phyloP scores from a whole-genome alignment of 495 filamentous ascomycete species.

The Penicillium nucicola region DNA sequence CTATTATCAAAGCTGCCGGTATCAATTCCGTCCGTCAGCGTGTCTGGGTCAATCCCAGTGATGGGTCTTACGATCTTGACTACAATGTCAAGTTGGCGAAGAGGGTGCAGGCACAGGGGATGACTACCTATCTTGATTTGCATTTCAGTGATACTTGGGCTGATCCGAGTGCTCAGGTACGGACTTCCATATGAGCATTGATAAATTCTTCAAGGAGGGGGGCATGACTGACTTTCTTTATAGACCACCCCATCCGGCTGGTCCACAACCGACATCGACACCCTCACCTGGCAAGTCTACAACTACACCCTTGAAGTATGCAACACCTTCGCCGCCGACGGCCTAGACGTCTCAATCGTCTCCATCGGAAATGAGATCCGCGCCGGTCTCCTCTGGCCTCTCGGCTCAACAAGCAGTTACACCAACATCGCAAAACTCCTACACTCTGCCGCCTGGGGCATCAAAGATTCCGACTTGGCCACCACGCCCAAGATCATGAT shows the following conservation, averaged over 20 bases:
- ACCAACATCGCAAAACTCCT: slow-evolving; percentile 59
- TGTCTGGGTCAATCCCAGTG: slow-evolving; percentile 67
- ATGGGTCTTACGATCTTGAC: slow-evolving; percentile 62
- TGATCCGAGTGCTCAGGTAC: slow-evolving; percentile 43
- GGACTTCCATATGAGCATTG: no score
- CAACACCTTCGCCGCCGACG: slow-evolving; percentile 54
- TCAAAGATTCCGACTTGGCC: slow-evolving; percentile 57
- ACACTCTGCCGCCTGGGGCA: slow-evolving; percentile 58
- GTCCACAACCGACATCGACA: slow-evolving; percentile 53
- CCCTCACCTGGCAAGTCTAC: slow-evolving; percentile 59
- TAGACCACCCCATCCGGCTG: slow-evolving; percentile 56
- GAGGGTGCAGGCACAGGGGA: slow-evolving; percentile 60
- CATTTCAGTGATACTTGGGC: slow-evolving; percentile 70
- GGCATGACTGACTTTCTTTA: background rate
- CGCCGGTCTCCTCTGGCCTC: slow-evolving; percentile 60
- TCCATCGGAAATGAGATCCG: slow-evolving; percentile 72
- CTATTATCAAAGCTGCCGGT: slow-evolving; percentile 59
- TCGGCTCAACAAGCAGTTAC: slow-evolving; percentile 50
- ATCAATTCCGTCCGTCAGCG: slow-evolving; percentile 72
- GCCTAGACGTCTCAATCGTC: slow-evolving; percentile 56
- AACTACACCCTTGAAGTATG: slow-evolving; percentile 61
- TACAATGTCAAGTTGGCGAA: slow-evolving; percentile 67
- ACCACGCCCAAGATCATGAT: slow-evolving; percentile 62
- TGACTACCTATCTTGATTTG: slow-evolving; percentile 65
- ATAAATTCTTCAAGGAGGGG: background rate